Base-by-base conservation (phyloP, 768 basidiomycete genomes). In the Asterophora parasitica region DNA sequence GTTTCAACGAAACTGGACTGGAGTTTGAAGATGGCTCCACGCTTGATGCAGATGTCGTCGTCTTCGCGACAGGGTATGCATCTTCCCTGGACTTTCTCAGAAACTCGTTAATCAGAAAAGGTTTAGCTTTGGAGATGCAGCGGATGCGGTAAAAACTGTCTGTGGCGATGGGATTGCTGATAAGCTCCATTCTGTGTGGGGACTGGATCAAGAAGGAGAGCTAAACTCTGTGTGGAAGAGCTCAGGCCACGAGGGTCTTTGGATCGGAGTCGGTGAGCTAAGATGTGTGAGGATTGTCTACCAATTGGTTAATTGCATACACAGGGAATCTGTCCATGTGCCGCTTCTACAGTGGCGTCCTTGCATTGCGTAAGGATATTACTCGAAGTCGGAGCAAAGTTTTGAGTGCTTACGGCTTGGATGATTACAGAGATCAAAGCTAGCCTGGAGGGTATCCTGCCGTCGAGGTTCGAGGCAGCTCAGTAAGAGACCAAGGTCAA, bases 121-220 rank as follows among this genome's bases (percentile, higher is more conserved):
- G 34, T 11, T 9, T 54, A 82, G 78, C 1, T 72, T 74, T 48
- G 76, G 75, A 7, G 72, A 78, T 53, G 55, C 73, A 4, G 65
- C 63, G 15, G 60, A 63, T 12, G 64, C 70, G 4, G 57, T 80
- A 19, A 60, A 60, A 44, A 58, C 64, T 15, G 61, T 84, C 4
- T 74, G 77, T 44, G 81, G 77, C 0, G 63, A 72, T 3, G 70
- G 74, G 16, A 59, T 78, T 7, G 70, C 65, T 1, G 53, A 66
- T 32, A 66, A 70, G 58, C 66, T 82, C 49, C 71, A 75, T 45
- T 68, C 72, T n/a, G 61, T 85, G 11, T 81, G 84, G 86, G 79
- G 85, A 31, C 55, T 88, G 47, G 74, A 84, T 59, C 63, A 68
- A 32, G 82, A 90, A 64, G 82, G 83, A 1, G 83, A 87, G 58